These are phyloP conservation scores for Bonnemaisonia californica DNA, from an alignment of 31 red algal genomes.

Conservation along the genomic window DNA sequence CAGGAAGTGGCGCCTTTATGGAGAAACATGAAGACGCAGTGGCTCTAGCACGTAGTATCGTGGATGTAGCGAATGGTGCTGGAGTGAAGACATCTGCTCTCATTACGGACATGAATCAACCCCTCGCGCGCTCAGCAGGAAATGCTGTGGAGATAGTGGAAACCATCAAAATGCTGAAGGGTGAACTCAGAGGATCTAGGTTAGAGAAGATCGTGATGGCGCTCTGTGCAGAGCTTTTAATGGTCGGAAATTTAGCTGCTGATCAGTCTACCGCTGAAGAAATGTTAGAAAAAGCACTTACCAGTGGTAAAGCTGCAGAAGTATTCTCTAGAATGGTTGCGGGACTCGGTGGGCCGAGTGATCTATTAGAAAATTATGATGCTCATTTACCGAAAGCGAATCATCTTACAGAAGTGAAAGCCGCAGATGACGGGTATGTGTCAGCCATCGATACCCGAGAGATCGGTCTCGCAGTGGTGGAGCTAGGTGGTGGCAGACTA, in stretches of 20 bases:
- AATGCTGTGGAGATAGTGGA: conserved; percentile 30
- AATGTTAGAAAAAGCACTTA: conserved; percentile 2
- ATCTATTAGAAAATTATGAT: not conserved
- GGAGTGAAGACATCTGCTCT: conserved; percentile 3
- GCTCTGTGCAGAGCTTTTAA: conserved; percentile 5
- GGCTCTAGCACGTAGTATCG: conserved; percentile 10
- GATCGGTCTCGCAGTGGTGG: conserved; percentile 10
- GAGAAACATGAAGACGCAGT: not conserved
- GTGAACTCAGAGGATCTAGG: not conserved
- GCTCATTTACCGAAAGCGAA: conserved; percentile 3
- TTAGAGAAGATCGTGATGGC: conserved; percentile 1
- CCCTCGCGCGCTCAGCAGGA: conserved; percentile 6
- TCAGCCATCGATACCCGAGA: conserved; percentile 8
- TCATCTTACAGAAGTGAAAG: not conserved
- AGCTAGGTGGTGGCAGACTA: conserved; percentile 6
- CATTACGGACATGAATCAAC: conserved; percentile 28
- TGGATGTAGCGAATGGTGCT: not conserved
- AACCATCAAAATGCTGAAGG: conserved; percentile 18
- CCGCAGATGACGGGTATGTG: not conserved
- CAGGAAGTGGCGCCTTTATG: conserved; percentile 30
- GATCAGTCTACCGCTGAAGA: not conserved
- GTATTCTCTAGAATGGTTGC: conserved; percentile 5
- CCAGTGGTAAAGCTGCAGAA: conserved; percentile 8
- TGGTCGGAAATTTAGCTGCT: not conserved
- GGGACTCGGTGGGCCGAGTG: conserved; percentile 20